Evolutionary conservation across 306 rosid species (phyloP).

Genomic region (Quillaja saponaria): DNA sequence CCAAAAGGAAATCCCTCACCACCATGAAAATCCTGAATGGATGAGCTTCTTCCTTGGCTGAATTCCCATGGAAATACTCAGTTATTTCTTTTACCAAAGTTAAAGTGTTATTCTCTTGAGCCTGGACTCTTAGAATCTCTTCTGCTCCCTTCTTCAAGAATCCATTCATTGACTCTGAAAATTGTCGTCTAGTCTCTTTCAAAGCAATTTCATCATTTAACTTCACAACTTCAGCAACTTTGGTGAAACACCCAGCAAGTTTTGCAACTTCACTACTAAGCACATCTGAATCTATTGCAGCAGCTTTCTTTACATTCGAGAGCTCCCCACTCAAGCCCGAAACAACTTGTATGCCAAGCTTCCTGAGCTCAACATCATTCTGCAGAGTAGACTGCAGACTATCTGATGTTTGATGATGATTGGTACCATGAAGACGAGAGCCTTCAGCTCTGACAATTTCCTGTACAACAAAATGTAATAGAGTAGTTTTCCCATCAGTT

Average conservation of each 20-base stretch:
- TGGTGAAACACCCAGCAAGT: conserved; percentile 61
- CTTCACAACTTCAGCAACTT: conserved; percentile 55
- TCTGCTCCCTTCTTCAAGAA: conserved; percentile 66
- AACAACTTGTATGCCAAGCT: conserved; percentile 86
- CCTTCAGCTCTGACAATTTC: conserved; percentile 89
- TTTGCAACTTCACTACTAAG: conserved; percentile 68
- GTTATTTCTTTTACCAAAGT: conserved; percentile 74
- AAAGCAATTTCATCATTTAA: conserved; percentile 51
- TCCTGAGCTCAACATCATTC: conserved; percentile 65
- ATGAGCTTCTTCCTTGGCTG: conserved; percentile 86
- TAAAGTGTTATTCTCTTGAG: conserved; percentile 53
- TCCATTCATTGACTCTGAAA: conserved; percentile 60
- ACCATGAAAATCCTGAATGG: conserved; percentile 73
- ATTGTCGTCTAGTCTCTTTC: conserved; percentile 53
- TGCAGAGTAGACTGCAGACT: conserved; percentile 48
- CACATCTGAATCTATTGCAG: conserved; percentile 77
- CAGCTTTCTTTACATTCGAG: conserved; percentile 74
- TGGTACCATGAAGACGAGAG: conserved; percentile 49
- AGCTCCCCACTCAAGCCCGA: conserved; percentile 91
- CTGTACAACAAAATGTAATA: conserved; percentile 85
- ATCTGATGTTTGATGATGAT: conserved; percentile 32
- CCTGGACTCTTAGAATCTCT: conserved; percentile 62
- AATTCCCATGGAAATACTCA: conserved; percentile 84
- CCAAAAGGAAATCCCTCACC: conserved; percentile 76
- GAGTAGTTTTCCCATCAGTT: conserved; percentile 77